A percentile compares a stretch with the other conserved stretches of the same genome.
Evolutionary conservation across 2,329 filamentous ascomycete species (phyloP).

Genomic region (Cladosporium sp.): DNA sequence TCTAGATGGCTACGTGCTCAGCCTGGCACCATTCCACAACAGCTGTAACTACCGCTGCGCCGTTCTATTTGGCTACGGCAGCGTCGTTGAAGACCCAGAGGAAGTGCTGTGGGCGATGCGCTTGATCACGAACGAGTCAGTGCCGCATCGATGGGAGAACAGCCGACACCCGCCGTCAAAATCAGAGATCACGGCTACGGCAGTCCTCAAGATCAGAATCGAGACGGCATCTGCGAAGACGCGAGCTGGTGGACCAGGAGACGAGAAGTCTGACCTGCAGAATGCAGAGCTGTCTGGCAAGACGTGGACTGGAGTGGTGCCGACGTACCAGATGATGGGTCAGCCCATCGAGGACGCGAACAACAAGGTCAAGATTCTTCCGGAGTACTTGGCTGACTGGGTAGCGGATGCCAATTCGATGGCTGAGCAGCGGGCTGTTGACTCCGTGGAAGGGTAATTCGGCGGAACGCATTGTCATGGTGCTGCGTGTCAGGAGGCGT

Average conservation of each 20-base stretch:
- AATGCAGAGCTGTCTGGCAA: constrained; percentile 50
- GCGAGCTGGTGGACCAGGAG: constrained; percentile 63
- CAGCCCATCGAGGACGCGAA: constrained; percentile 59
- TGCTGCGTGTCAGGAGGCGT: not conserved
- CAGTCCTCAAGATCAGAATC: constrained; percentile 69
- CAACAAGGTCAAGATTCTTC: constrained; percentile 60
- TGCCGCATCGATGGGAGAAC: constrained; percentile 68
- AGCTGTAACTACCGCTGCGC: constrained; percentile 86
- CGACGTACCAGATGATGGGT: constrained; percentile 65
- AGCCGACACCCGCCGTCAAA: constrained; percentile 69
- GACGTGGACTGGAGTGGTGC: constrained; percentile 63
- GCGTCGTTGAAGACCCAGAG: constrained; percentile 66
- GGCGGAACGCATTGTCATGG: not conserved
- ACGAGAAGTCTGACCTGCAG: constrained; percentile 58
- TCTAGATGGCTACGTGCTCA: constrained; percentile 76
- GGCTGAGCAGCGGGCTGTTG: constrained; percentile 37
- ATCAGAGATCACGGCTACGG: constrained; percentile 73
- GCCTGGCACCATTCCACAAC: constrained; percentile 77
- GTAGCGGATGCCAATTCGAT: constrained; percentile 49
- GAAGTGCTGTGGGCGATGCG: constrained; percentile 80
- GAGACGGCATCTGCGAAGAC: constrained; percentile 75
- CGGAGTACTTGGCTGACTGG: constrained; percentile 61
- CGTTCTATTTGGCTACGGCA: constrained; percentile 73
- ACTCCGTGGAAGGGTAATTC: constrained; percentile 31
- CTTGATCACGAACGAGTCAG: constrained; percentile 72